phyloP scores from a whole-genome alignment of 139 green algal species.

The Tetraselmis chui region DNA sequence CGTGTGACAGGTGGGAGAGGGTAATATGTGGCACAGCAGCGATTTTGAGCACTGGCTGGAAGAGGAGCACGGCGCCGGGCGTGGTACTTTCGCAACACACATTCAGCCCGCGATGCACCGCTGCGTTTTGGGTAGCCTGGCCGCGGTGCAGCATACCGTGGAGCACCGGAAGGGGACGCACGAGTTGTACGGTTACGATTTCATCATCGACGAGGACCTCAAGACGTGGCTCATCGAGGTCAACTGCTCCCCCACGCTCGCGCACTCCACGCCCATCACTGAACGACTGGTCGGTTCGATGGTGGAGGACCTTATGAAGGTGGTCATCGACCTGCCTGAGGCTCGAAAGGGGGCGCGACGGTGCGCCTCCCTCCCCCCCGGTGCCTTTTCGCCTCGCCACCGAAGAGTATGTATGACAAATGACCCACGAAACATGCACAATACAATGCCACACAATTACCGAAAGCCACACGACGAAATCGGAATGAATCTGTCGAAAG shows the following conservation, averaged over 20 bases:
- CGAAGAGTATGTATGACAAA: no score
- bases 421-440: no score
- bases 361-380: no score
- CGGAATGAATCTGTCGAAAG: no score
- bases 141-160: conserved; percentile 20
- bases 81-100: conserved; percentile 3
- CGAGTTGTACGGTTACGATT: conserved; percentile 42
- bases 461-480: no score
- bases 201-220: conserved; percentile 29
- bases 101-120: conserved; percentile 21
- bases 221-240: conserved; percentile 43
- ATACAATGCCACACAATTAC: no score
- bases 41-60: conserved; percentile 21
- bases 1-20: conserved; percentile 13
- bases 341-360: not conserved
- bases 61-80: not conserved
- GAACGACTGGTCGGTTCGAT: conserved; percentile 13
- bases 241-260: conserved; percentile 38
- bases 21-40: conserved; percentile 24
- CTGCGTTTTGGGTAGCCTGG: conserved; percentile 7
- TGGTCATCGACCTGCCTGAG: not conserved
- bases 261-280: conserved; percentile 36
- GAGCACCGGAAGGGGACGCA: conserved; percentile 5
- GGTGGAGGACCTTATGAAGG: conserved; percentile 22
- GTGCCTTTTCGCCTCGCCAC: no score